These are phyloP conservation scores for Lobosporangium transversale DNA, from an alignment of 192 early-diverging fungal genomes.

Conservation along the genomic window DNA sequence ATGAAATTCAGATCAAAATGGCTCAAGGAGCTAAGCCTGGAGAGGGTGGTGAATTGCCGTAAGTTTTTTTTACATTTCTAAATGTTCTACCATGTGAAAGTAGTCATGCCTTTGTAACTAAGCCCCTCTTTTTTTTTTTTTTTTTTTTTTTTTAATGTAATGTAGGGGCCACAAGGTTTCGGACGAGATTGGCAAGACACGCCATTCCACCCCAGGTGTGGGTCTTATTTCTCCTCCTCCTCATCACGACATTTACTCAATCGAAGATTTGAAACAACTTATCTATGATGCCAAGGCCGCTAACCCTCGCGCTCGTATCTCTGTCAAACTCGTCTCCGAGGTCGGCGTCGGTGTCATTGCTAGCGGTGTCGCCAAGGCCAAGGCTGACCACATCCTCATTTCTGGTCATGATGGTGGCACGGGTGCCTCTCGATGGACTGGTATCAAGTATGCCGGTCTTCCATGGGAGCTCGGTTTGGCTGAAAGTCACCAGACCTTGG, in stretches of 20 bases:
- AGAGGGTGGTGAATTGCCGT: slow-evolving; percentile 91
- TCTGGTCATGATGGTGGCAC: slow-evolving; percentile 99
- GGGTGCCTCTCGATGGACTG: slow-evolving; percentile 96
- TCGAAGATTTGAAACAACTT: slow-evolving; percentile 98
- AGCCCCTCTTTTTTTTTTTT: slow-evolving; percentile 9
- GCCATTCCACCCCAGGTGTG: slow-evolving; percentile 95
- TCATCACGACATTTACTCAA: slow-evolving; percentile 99
- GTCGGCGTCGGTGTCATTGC: slow-evolving; percentile 98
- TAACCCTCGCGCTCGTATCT: slow-evolving; percentile 90
- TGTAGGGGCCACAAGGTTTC: slow-evolving; percentile 79
- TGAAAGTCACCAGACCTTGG: slow-evolving; percentile 99
- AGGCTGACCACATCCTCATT: slow-evolving; percentile 95
- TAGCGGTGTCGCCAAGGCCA: slow-evolving; percentile 95
- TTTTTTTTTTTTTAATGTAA: slow-evolving; percentile 18
- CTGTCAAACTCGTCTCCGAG: slow-evolving; percentile 97
- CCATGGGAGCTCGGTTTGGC: slow-evolving; percentile 99
- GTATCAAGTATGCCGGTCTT: slow-evolving; percentile 98
- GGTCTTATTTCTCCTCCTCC: slow-evolving; percentile 97
- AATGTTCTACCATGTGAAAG: not conserved
- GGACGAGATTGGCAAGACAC: slow-evolving; percentile 81
- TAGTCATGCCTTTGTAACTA: not conserved
- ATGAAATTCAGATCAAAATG: slow-evolving; percentile 99
- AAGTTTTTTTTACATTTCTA: no score
- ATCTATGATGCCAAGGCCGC: slow-evolving; percentile 98
- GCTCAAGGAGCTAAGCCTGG: slow-evolving; percentile 99